phyloP scores from a whole-genome alignment of 2,329 filamentous ascomycete genomes.

The Tolypocladium pustulatum region DNA sequence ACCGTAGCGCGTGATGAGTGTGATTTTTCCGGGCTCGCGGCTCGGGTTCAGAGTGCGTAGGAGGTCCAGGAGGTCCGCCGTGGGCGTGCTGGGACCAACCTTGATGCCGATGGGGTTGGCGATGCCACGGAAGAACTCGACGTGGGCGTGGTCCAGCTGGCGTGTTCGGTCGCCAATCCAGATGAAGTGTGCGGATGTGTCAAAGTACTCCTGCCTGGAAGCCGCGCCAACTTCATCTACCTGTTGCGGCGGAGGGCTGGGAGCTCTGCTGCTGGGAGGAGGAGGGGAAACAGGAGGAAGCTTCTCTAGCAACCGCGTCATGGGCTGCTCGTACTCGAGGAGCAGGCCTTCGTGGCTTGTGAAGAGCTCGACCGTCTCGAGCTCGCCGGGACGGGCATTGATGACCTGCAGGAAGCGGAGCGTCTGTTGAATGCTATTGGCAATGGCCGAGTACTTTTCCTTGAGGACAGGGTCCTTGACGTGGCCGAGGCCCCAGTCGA shows the following conservation, averaged over 20 bases:
- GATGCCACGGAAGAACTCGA: conserved; percentile 95
- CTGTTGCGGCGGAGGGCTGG: conserved; percentile 30
- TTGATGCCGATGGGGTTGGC: conserved; percentile 96
- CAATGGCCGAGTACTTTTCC: conserved; percentile 75
- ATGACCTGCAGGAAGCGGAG: conserved; percentile 91
- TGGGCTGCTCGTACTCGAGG: conserved; percentile 83
- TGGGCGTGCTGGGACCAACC: conserved; percentile 76
- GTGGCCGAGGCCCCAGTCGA: conserved; percentile 92
- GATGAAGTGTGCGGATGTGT: conserved; percentile 92
- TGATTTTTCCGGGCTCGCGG: conserved; percentile 82
- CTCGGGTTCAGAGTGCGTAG: conserved; percentile 78
- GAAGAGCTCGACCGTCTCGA: conserved; percentile 89
- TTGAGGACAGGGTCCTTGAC: conserved; percentile 76
- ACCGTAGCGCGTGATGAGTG: conserved; percentile 91
- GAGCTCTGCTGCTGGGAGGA: conserved; percentile 14
- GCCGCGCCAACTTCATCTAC: conserved; percentile 12
- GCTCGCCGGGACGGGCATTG: conserved; percentile 71
- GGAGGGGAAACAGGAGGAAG: conserved; percentile 28
- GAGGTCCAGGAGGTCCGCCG: conserved; percentile 64
- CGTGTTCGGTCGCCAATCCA: conserved; percentile 97
- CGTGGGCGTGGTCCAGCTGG: conserved; percentile 84
- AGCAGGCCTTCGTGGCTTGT: conserved; percentile 92
- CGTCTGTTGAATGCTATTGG: conserved; percentile 78
- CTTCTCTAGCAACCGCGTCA: conserved; percentile 67
- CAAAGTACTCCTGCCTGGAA: conserved; percentile 62